These are phyloP conservation scores for Poronia punctata DNA, from an alignment of 495 filamentous ascomycete species.

Conservation along the genomic window DNA sequence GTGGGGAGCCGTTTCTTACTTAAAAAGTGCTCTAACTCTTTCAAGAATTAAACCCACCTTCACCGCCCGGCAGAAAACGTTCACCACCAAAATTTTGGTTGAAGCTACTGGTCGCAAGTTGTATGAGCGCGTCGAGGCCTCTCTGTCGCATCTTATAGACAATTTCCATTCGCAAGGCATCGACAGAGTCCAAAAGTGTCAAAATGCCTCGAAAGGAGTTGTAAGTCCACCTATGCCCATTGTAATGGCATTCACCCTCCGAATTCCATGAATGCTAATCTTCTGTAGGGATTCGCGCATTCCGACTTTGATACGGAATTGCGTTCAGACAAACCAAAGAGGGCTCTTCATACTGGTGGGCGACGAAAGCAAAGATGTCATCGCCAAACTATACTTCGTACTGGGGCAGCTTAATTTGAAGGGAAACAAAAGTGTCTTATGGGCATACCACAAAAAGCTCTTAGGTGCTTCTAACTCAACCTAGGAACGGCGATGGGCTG, in stretches of 20 bases:
- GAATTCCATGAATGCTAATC: not conserved
- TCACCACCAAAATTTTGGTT: constrained; percentile 19
- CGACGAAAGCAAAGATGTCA: constrained; percentile 93
- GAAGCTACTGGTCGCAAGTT: constrained; percentile 1
- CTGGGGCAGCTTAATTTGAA: constrained; percentile 84
- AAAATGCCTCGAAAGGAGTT: constrained; percentile 54
- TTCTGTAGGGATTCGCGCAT: constrained; percentile 78
- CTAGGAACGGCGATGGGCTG: too few relatives aligned
- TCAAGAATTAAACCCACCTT: constrained; percentile 4
- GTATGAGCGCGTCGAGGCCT: constrained; percentile 4
- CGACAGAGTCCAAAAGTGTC: constrained; percentile 5
- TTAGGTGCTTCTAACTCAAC: constrained; percentile 43
- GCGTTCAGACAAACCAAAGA: constrained; percentile 91
- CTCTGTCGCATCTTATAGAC: not conserved
- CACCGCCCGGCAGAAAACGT: constrained; percentile 21
- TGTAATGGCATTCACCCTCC: not conserved
- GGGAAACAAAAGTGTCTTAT: constrained; percentile 93
- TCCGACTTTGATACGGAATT: constrained; percentile 91
- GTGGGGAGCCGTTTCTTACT: too few relatives aligned
- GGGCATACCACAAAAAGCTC: constrained; percentile 99
- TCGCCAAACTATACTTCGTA: constrained; percentile 91
- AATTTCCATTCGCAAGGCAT: constrained; percentile 3
- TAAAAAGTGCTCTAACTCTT: not conserved
- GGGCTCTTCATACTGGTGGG: constrained; percentile 97
- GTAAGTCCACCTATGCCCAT: constrained; percentile 30